Evolutionary conservation across 2,329 filamentous ascomycete genomes (phyloP).

Genomic region (Fusarium multiceps): DNA sequence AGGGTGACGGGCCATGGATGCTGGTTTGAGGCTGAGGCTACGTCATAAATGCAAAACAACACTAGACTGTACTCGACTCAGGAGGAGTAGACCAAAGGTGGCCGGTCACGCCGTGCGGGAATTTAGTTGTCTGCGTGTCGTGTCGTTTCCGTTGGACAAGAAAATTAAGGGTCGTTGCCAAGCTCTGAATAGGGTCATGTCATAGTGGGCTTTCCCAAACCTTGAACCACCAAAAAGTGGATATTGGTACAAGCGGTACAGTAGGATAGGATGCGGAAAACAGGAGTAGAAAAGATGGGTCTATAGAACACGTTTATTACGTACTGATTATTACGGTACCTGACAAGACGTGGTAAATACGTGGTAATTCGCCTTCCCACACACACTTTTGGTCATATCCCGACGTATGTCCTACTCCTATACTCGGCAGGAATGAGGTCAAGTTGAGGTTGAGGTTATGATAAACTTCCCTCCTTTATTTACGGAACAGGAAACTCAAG

Average conservation of each 20-base stretch:
- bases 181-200: conserved; percentile 20
- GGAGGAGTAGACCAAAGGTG: neutral
- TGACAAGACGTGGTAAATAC: neutral
- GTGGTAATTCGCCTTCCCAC: neutral
- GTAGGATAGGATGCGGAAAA: neutral
- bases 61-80: neutral
- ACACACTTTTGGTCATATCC: neutral
- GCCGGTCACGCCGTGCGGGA: conserved; percentile 5
- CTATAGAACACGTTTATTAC: neutral
- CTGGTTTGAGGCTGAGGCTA: conserved; percentile 4
- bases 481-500: neutral
- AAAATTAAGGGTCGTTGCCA: conserved; percentile 5
- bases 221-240: neutral
- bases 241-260: neutral
- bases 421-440: too few relatives aligned
- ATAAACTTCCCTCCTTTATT: neutral
- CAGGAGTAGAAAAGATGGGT: conserved; percentile 1
- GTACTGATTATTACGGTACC: neutral
- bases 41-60: neutral
- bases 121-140: neutral
- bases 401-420: neutral
- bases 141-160: neutral
- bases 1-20: neutral
- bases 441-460: neutral
- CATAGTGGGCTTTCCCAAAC: neutral